Evolutionary conservation across 75 land plant genomes (phyloP).

Genomic region (Cupressus sempervirens): DNA sequence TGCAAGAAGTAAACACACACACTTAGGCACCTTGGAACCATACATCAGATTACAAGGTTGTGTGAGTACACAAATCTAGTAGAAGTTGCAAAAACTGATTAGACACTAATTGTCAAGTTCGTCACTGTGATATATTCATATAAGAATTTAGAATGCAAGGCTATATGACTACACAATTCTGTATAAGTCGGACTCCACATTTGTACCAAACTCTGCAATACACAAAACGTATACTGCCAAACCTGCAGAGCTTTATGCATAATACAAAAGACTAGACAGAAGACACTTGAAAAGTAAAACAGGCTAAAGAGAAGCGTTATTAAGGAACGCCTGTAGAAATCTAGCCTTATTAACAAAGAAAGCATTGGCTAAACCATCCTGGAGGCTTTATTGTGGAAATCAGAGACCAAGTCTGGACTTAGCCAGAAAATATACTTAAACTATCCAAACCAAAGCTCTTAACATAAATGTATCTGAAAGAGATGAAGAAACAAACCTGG

Average conservation of each 20-base stretch:
- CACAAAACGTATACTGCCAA: neutral
- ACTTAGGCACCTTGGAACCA: neutral
- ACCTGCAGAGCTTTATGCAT: neutral
- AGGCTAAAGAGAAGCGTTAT: neutral
- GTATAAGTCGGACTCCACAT: neutral
- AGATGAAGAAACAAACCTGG: conserved; percentile 26
- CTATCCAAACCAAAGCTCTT: neutral
- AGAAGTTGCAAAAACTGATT: neutral
- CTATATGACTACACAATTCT: neutral
- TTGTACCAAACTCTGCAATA: neutral
- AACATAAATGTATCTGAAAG: neutral
- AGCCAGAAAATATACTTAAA: neutral
- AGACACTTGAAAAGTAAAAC: neutral
- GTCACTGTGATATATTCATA: neutral
- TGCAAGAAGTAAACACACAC: too few species aligned
- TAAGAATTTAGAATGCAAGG: neutral
- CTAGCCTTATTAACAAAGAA: too few species aligned
- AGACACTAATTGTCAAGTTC: neutral
- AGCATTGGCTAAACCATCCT: too few species aligned
- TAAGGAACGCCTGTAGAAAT: too few species aligned
- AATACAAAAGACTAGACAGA: neutral
- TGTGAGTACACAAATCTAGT: neutral
- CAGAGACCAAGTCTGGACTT: neutral
- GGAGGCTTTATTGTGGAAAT: neutral
- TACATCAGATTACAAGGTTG: neutral